phyloP scores from a whole-genome alignment of 108 stramenopile genomes.

The Cyclotella atomus region DNA sequence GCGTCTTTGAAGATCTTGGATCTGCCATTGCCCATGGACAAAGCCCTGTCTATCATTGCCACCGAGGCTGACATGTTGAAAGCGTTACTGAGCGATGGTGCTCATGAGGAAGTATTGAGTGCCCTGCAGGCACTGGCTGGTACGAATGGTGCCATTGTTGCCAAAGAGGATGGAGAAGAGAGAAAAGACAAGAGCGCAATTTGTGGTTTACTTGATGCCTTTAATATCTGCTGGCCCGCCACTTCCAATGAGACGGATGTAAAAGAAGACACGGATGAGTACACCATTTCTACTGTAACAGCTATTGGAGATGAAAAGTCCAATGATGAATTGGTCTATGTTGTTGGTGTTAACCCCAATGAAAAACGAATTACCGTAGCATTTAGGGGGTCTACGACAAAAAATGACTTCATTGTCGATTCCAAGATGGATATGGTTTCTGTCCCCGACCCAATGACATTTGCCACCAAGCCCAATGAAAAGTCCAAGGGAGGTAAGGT shows the following conservation, averaged over 20 bases:
- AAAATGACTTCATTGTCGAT: constrained; percentile 71
- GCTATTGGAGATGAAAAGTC: constrained; percentile 58
- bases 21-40: constrained; percentile 48
- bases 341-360: constrained; percentile 53
- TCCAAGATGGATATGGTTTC: constrained; percentile 49
- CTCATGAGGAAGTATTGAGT: constrained; percentile 39
- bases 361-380: constrained; percentile 57
- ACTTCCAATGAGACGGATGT: neutral
- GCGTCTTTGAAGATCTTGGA: constrained; percentile 31
- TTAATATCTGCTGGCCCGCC: constrained; percentile 9
- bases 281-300: constrained; percentile 33
- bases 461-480: constrained; percentile 50
- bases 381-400: constrained; percentile 72
- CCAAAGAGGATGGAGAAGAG: constrained; percentile 1
- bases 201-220: constrained; percentile 10
- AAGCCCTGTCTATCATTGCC: constrained; percentile 40
- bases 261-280: neutral
- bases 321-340: constrained; percentile 70
- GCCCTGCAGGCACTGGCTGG: constrained; percentile 32
- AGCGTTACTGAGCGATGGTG: constrained; percentile 44
- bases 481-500: neutral
- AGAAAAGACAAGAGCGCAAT: constrained; percentile 12
- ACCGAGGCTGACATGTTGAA: constrained; percentile 36
- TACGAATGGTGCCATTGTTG: neutral
- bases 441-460: constrained; percentile 57